Evolutionary conservation across 2,329 filamentous ascomycete genomes (phyloP).

Genomic region (Diaporthe helianthi): DNA sequence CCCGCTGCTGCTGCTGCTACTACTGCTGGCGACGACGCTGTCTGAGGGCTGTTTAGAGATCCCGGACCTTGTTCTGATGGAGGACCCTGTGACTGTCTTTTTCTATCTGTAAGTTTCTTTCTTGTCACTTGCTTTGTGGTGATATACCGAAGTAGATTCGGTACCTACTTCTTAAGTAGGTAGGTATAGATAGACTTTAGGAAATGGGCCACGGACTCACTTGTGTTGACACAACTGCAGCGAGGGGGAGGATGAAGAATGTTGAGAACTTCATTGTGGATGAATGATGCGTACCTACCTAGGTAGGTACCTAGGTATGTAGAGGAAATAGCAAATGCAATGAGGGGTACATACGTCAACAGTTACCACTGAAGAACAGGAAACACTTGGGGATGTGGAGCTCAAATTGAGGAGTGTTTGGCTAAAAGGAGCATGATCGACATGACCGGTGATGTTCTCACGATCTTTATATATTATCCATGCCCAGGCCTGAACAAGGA

Average conservation of each 20-base stretch:
- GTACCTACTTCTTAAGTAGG: no score
- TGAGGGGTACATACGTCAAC: no score
- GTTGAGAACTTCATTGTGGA: constrained; percentile 22
- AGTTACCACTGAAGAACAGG: neutral
- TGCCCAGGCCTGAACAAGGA: neutral
- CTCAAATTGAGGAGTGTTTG: neutral
- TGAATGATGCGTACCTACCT: neutral
- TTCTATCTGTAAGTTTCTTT: neutral
- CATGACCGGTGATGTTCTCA: neutral
- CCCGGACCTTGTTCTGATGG: constrained; percentile 17
- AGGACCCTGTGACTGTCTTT: constrained; percentile 12
- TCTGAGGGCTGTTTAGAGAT: constrained; percentile 17
- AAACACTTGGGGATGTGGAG: neutral
- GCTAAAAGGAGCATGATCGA: no score
- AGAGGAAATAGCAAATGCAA: neutral
- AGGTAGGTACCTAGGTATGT: neutral
- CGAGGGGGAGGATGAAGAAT: constrained; percentile 2
- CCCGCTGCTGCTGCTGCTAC: neutral
- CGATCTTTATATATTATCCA: constrained; percentile 6
- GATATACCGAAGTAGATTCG: neutral
- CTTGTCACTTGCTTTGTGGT: neutral
- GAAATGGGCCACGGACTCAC: constrained; percentile 8
- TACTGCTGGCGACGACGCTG: neutral
- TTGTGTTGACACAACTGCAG: constrained; percentile 3
- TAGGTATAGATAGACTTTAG: neutral